Percentiles rank a stretch among this genome's conserved stretches.
Evolutionary conservation across 805 yeast genomes (phyloP).

Genomic region (Saccharomycopsis amapae): DNA sequence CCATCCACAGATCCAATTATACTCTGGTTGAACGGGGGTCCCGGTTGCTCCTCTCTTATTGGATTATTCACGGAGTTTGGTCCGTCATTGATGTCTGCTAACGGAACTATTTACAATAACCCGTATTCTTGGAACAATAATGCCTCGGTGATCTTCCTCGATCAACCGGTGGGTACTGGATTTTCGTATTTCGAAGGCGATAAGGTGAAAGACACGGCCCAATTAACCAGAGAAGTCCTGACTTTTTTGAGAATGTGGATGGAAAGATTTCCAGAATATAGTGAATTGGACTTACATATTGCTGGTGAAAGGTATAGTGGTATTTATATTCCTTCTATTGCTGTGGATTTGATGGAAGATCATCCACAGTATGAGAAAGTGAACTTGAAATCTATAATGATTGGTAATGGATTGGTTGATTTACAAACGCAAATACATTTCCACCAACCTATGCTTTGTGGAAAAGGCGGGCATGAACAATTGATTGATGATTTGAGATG

Average conservation of each 20-base stretch:
- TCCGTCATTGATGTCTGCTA: slow-evolving; percentile 64
- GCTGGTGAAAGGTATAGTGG: slow-evolving; percentile 86
- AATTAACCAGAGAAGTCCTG: slow-evolving; percentile 86
- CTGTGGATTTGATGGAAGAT: slow-evolving; percentile 46
- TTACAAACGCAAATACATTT: slow-evolving; percentile 69
- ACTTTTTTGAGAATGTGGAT: slow-evolving; percentile 79
- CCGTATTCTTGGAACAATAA: slow-evolving; percentile 88
- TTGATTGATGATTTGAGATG: slow-evolving; percentile 68
- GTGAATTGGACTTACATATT: slow-evolving; percentile 56
- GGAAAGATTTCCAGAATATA: slow-evolving; percentile 71
- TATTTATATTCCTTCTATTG: slow-evolving; percentile 70
- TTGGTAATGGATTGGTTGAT: slow-evolving; percentile 92
- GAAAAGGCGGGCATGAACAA: slow-evolving; percentile 61
- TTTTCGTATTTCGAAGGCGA: slow-evolving; percentile 64
- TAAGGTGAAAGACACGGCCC: slow-evolving; percentile 62
- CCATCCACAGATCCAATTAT: slow-evolving; percentile 82
- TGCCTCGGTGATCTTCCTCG: slow-evolving; percentile 85
- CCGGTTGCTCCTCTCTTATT: slow-evolving; percentile 89
- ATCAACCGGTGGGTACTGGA: slow-evolving; percentile 92
- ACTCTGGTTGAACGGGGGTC: slow-evolving; percentile 91
- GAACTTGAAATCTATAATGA: slow-evolving; percentile 69
- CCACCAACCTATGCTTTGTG: slow-evolving; percentile 93
- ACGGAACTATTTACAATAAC: slow-evolving; percentile 64
- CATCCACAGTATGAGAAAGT: slow-evolving; percentile 37
- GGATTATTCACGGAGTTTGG: slow-evolving; percentile 91